Percentiles rank a stretch among this genome's conserved stretches.
These are phyloP conservation scores for Lithocarpus polystachyus DNA, from an alignment of 306 rosid species.

Conservation along the genomic window DNA sequence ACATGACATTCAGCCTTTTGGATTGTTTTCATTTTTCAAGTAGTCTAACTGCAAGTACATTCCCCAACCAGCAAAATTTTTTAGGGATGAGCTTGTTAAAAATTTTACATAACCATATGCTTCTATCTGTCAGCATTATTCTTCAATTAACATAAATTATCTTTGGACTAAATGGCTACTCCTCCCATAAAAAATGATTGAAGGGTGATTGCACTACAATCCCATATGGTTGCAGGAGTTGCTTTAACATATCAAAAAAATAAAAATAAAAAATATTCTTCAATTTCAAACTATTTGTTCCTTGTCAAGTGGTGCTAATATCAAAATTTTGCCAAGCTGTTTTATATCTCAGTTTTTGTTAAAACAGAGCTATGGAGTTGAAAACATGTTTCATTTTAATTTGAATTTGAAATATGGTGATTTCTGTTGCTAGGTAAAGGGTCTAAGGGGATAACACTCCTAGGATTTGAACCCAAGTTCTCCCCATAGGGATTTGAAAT, in stretches of 20 bases:
- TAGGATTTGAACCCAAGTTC: no score
- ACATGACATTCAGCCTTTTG: neutral
- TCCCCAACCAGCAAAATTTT: neutral
- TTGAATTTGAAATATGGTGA: no score
- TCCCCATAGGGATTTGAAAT: neutral
- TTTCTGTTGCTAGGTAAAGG: no score
- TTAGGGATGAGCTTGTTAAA: neutral
- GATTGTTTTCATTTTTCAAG: neutral
- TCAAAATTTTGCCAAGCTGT: neutral
- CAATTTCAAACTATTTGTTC: neutral
- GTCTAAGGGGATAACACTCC: no score
- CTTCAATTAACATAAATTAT: neutral
- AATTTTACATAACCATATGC: neutral
- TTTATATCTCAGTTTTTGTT: neutral
- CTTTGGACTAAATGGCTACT: neutral
- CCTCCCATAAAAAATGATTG: neutral
- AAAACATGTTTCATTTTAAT: neutral
- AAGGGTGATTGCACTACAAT: neutral
- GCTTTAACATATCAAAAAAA: neutral
- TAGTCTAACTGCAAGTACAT: neutral
- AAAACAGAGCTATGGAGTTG: neutral
- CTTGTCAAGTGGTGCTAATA: neutral
- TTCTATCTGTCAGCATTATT: neutral
- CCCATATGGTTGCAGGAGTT: neutral
- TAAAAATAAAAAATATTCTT: neutral